Evolutionary conservation across 2,329 filamentous ascomycete species (phyloP).

Genomic region (Pezicula carpinea): DNA sequence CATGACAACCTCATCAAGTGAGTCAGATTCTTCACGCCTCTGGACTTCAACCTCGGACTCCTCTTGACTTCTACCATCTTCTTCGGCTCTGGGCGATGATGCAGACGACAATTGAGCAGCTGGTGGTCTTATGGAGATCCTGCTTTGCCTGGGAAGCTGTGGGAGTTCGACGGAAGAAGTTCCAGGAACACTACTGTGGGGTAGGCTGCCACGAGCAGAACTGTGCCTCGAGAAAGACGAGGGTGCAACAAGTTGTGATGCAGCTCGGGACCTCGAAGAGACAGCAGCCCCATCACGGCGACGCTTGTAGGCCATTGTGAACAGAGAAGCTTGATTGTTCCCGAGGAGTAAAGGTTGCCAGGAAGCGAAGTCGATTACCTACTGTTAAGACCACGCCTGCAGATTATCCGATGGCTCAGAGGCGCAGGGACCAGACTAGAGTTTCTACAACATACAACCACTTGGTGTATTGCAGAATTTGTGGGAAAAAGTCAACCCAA

Average conservation of each 20-base stretch:
- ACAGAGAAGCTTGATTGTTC: background rate
- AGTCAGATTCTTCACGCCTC: constrained; percentile 39
- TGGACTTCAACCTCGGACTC: constrained; percentile 29
- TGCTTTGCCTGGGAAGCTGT: constrained; percentile 10
- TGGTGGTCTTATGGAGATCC: constrained; percentile 13
- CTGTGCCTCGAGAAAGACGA: constrained; percentile 15
- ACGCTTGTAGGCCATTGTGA: constrained; percentile 24
- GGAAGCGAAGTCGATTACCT: background rate
- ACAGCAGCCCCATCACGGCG: constrained; percentile 8
- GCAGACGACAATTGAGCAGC: constrained; percentile 5
- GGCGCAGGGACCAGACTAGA: too few species aligned
- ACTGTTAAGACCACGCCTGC: too few species aligned
- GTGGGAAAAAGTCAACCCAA: too few species aligned
- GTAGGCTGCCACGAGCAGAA: constrained; percentile 12
- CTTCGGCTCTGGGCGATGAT: constrained; percentile 1
- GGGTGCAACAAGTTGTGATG: constrained; percentile 1
- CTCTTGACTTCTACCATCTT: background rate
- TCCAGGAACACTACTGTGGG: background rate
- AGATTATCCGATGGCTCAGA: too few species aligned
- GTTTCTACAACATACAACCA: too few species aligned
- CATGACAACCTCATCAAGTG: constrained; percentile 68
- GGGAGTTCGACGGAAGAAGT: constrained; percentile 16
- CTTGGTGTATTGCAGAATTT: too few species aligned
- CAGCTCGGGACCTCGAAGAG: constrained; percentile 9
- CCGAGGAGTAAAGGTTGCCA: background rate